Conservation (phyloP, 2,329 filamentous ascomycete genomes). For the Epichloe coenophiala region DNA sequence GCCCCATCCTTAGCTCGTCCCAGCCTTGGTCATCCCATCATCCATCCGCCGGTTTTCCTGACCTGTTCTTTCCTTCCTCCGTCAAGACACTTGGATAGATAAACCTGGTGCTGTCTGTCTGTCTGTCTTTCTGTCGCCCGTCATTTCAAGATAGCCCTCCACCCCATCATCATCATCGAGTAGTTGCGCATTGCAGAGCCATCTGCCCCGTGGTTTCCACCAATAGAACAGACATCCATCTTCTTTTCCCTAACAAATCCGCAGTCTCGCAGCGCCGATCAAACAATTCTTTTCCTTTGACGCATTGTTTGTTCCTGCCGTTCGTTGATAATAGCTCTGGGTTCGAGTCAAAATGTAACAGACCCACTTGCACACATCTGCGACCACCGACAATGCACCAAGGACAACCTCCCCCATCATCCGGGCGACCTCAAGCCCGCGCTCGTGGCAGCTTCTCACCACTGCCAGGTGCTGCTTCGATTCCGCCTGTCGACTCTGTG, state of each 20-base stretch:
- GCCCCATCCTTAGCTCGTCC: background rate
- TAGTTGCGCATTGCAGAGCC: too few species aligned
- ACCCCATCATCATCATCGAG: too few species aligned
- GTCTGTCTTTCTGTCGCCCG: too few species aligned
- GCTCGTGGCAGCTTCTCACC: conserved; percentile 45
- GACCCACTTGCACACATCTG: conserved; percentile 12
- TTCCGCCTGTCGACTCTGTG: conserved; percentile 15
- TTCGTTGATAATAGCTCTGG: background rate
- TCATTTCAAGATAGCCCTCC: too few species aligned
- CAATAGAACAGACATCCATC: background rate
- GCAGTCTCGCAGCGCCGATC: background rate
- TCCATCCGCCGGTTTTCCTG: too few species aligned
- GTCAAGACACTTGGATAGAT: too few species aligned
- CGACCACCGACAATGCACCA: conserved; percentile 30
- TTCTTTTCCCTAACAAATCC: background rate
- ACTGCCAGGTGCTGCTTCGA: conserved; percentile 24
- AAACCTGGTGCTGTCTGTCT: too few species aligned
- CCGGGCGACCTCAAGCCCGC: conserved; percentile 27
- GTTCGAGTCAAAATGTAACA: conserved; percentile 30
- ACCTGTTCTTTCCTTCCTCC: too few species aligned
- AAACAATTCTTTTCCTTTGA: background rate
- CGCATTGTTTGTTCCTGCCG: background rate
- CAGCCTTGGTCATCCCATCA: background rate
- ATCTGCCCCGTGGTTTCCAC: background rate
- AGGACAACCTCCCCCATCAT: conserved; percentile 12